Evolutionary conservation across 352 stramenopile species (phyloP), one percentile per base, ranked within the genome.

Genomic region (Phytopythium litorale): DNA sequence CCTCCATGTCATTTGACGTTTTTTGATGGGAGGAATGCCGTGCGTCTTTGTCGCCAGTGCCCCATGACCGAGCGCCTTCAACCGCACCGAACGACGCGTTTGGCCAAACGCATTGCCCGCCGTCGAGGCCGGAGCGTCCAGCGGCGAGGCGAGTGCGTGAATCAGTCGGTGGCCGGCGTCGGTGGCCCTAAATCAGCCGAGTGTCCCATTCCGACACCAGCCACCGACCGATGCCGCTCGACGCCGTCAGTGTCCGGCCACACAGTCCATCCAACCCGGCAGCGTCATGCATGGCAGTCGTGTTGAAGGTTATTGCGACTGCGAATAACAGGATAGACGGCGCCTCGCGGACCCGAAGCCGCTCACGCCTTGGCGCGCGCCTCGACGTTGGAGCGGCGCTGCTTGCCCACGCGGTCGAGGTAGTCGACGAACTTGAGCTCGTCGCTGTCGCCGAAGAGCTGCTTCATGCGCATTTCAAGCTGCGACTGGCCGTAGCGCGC

Each of bases 391-490:
- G 69, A 78, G 64, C 79, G 79, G 54, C 81, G 86, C 72, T 94
- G 82, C 55, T 89, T 87, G 33, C 80, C 67, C 3, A 91, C 81
- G 33, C 82, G 79, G 30, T 91, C 84, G 12, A 95, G 67, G 54
- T 93, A 93, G 50, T 89, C 79, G 45, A 92, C 81, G 51, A 95
- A 93, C 15, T 58, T 80, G 63, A 93, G 72, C 62, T 93, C 86
- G 62, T 91, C 79, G 60, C 78, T 90, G 59, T 97, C 89, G 13
- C 90, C 89, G 59, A 97, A 97, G 45, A 97, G 81, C 67, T 92
- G 87, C 69, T 91, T 93, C 88, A 97, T 96, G 65, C 91, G 83
- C 70, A 86, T 89, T 65, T 97, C 91, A 11, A 98, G 76, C 64
- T 96, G 81, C 37, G 87, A 88, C 48, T 93, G 84, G 28, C 83